phyloP scores from a whole-genome alignment of 73 alveolate species.

The Paramecium tetraurelia region DNA sequence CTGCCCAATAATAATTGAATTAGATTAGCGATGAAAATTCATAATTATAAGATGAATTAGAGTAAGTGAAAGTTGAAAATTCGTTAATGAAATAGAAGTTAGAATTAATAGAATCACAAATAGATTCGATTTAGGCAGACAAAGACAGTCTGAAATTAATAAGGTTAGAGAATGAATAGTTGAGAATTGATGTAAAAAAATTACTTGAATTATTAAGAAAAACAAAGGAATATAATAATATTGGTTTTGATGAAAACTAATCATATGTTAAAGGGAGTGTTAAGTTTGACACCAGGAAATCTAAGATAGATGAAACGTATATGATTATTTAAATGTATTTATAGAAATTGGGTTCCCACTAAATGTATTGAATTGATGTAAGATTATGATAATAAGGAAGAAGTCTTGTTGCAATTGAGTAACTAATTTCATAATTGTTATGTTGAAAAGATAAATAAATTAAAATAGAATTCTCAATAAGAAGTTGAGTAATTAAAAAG shows the following conservation, averaged over 20 bases:
- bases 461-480: neutral
- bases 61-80: neutral
- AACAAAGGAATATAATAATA: constrained; percentile 10
- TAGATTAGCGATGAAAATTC: neutral
- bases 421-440: neutral
- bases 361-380: neutral
- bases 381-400: neutral
- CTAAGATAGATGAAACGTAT: constrained; percentile 11
- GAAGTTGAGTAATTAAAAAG: constrained; percentile 1
- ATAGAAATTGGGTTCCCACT: constrained; percentile 23
- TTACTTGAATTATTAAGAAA: neutral
- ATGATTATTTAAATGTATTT: neutral
- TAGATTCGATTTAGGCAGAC: neutral
- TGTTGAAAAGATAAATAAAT: neutral
- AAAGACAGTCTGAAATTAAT: neutral
- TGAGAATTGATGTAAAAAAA: constrained; percentile 25
- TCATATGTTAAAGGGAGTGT: constrained; percentile 1
- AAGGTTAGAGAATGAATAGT: neutral
- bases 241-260: constrained; percentile 39
- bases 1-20: neutral
- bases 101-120: neutral
- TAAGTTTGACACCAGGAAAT: neutral
- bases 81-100: neutral
- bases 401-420: neutral
- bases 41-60: neutral